These are phyloP conservation scores for Xylaria sp. DNA, from an alignment of 495 filamentous ascomycete genomes.

Conservation along the genomic window DNA sequence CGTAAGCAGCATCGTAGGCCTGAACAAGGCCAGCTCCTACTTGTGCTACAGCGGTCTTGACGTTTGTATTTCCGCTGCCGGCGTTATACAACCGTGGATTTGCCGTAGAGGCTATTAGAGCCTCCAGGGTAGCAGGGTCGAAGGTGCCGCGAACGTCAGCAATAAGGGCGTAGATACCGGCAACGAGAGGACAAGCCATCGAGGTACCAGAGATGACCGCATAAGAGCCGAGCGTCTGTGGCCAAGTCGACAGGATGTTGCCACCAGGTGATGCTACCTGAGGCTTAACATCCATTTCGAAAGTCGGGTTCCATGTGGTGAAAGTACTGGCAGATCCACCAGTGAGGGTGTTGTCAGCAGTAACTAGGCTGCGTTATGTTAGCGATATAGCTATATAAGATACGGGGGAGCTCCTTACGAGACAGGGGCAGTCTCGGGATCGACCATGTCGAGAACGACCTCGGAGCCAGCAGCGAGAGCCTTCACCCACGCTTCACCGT, in stretches of 20 bases:
- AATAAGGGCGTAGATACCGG: slow-evolving; percentile 61
- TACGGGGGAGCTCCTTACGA: slow-evolving; percentile 32
- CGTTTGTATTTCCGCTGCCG: slow-evolving; percentile 44
- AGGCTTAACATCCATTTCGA: slow-evolving; percentile 61
- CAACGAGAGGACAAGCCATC: slow-evolving; percentile 65
- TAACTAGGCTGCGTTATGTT: slow-evolving; percentile 32
- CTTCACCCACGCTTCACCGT: slow-evolving; percentile 54
- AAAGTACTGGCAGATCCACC: slow-evolving; percentile 58
- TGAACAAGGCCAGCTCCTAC: slow-evolving; percentile 65
- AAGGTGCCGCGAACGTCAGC: slow-evolving; percentile 56
- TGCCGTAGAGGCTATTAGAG: slow-evolving; percentile 54
- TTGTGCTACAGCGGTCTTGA: slow-evolving; percentile 62
- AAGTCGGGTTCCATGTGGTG: slow-evolving; percentile 64
- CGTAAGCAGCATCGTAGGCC: slow-evolving; percentile 62
- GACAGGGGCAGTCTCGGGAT: slow-evolving; percentile 48
- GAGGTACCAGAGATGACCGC: slow-evolving; percentile 64
- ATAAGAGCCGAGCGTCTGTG: slow-evolving; percentile 57
- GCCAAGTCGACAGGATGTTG: slow-evolving; percentile 63
- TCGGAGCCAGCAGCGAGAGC: slow-evolving; percentile 45
- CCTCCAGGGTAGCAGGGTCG: slow-evolving; percentile 55
- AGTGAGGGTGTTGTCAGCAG: slow-evolving; percentile 43
- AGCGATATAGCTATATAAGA: slow-evolving; percentile 17
- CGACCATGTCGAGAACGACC: slow-evolving; percentile 51
- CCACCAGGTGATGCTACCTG: slow-evolving; percentile 62
- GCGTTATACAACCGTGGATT: slow-evolving; percentile 56